phyloP scores from a whole-genome alignment of 306 rosid species.

The Trifolium repens region DNA sequence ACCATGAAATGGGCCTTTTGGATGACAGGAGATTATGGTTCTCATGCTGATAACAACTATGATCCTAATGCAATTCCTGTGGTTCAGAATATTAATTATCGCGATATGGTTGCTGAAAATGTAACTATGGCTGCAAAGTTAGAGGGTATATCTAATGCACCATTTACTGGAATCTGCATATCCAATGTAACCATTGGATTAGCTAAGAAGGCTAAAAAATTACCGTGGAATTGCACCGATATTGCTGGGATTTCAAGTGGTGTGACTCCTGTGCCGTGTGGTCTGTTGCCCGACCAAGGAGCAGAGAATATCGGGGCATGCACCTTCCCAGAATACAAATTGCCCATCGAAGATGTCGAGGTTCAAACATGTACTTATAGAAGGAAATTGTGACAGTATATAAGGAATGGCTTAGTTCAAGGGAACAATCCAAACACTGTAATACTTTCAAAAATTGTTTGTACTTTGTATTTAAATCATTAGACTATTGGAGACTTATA shows the following conservation, averaged over 20 bases:
- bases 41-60: slow-evolving; percentile 65
- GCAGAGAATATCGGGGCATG: slow-evolving; percentile 44
- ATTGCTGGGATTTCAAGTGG: slow-evolving; percentile 67
- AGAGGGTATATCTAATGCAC: slow-evolving; percentile 67
- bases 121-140: slow-evolving; percentile 72
- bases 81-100: slow-evolving; percentile 64
- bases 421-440: slow-evolving; percentile 25
- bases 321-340: slow-evolving; percentile 59
- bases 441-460: slow-evolving; percentile 37
- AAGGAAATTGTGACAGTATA: slow-evolving; percentile 41
- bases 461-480: slow-evolving; percentile 28
- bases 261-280: slow-evolving; percentile 67
- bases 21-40: slow-evolving; percentile 79
- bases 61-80: slow-evolving; percentile 68
- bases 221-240: slow-evolving; percentile 72
- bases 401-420: slow-evolving; percentile 16
- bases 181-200: slow-evolving; percentile 71
- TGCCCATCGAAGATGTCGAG: slow-evolving; percentile 56
- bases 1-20: slow-evolving; percentile 83
- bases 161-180: slow-evolving; percentile 72
- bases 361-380: slow-evolving; percentile 57
- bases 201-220: slow-evolving; percentile 60
- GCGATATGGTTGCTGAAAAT: slow-evolving; percentile 67
- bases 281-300: slow-evolving; percentile 60
- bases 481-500: not conserved